Conservation (phyloP, 805 yeast species). For the Nakazawaea laoshanensis region DNA sequence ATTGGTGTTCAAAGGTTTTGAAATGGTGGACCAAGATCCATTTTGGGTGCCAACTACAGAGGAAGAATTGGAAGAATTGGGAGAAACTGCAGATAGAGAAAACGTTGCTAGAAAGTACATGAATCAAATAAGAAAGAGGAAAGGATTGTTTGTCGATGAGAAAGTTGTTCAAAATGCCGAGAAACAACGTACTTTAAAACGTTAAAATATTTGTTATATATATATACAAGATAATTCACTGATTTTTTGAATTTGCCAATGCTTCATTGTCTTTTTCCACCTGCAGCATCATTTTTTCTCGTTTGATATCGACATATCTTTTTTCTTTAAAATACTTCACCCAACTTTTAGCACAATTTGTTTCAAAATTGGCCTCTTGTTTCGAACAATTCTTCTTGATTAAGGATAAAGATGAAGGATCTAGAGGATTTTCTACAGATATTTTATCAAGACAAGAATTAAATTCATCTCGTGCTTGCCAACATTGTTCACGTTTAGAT, state of each 20-base stretch:
- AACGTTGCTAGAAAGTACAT: slow-evolving; percentile 84
- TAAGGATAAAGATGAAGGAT: slow-evolving; percentile 33
- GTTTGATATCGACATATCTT: slow-evolving; percentile 66
- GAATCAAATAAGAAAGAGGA: slow-evolving; percentile 72
- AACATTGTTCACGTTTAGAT: slow-evolving; percentile 66
- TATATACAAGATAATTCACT: background rate
- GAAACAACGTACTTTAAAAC: slow-evolving; percentile 85
- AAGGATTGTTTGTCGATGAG: slow-evolving; percentile 85
- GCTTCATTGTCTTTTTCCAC: slow-evolving; percentile 63
- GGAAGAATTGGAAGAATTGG: slow-evolving; percentile 89
- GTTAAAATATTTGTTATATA: slow-evolving; percentile 40
- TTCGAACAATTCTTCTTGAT: slow-evolving; percentile 50
- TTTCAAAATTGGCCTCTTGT: slow-evolving; percentile 51
- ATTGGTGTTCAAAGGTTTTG: slow-evolving; percentile 82
- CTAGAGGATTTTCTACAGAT: slow-evolving; percentile 62
- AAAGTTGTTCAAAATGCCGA: slow-evolving; percentile 90
- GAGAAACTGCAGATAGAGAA: slow-evolving; percentile 87
- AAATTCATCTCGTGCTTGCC: slow-evolving; percentile 81
- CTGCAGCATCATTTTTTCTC: slow-evolving; percentile 58
- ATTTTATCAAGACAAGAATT: slow-evolving; percentile 68
- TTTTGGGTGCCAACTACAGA: slow-evolving; percentile 99
- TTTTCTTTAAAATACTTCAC: slow-evolving; percentile 85
- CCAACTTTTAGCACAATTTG: slow-evolving; percentile 85
- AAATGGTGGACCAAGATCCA: slow-evolving; percentile 84
- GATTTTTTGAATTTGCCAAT: background rate